Conservation (phyloP, 2,329 filamentous ascomycete genomes). For the Pseudocercospora eumusae region DNA sequence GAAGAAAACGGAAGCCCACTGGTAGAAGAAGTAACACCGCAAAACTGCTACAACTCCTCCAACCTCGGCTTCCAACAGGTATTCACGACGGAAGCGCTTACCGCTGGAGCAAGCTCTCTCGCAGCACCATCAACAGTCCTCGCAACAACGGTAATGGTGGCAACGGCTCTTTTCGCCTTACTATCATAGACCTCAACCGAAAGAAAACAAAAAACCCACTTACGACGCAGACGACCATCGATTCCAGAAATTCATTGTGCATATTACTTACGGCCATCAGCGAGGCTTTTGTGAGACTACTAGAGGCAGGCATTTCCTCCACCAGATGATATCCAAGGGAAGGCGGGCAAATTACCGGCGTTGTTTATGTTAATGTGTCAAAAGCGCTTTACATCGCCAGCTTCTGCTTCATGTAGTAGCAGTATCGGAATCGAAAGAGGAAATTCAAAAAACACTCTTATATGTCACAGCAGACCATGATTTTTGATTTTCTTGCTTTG, state of each 20-base stretch:
- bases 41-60: constrained; percentile 87
- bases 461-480: background rate
- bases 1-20: constrained; percentile 60
- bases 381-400: background rate
- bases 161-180: background rate
- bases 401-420: background rate
- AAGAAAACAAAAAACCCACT: too few species aligned
- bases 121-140: constrained; percentile 11
- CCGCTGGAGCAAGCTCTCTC: constrained; percentile 15
- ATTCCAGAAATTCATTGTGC: constrained; percentile 7
- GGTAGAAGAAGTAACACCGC: constrained; percentile 70
- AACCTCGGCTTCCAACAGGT: constrained; percentile 74
- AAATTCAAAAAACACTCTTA: background rate
- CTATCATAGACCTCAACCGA: constrained; percentile 9
- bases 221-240: constrained; percentile 14
- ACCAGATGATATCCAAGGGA: constrained; percentile 6
- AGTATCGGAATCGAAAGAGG: background rate
- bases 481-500: background rate
- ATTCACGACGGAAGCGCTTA: constrained; percentile 58
- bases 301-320: background rate
- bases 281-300: background rate
- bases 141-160: constrained; percentile 7
- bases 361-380: background rate
- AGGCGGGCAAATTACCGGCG: background rate
- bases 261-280: constrained; percentile 3